Base-by-base conservation (phyloP, 106 monocot species). In the Xerophyta viscosa region DNA sequence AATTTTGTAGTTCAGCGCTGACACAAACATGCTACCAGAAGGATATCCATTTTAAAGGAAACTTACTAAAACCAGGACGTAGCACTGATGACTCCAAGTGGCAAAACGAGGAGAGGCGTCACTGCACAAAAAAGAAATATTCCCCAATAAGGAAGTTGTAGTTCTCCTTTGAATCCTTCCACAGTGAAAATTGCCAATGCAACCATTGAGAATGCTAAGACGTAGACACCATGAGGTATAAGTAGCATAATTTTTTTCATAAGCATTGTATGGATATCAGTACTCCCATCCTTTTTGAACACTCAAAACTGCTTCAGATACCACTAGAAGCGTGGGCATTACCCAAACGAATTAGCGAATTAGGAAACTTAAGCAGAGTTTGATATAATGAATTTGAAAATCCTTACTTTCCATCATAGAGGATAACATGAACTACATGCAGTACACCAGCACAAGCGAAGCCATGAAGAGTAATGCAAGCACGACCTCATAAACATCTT, bases 101-200 rank as follows among this genome's bases (percentile, higher is more conserved):
- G 87, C 4, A 88, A 75, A 13, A 82, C 75, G 71, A 78, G 78
- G 58, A 72, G 62, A 24, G 75, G 19, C 0, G 87, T 78, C 0
- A 82, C 20, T 7, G 27, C 61, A 41, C 78, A 78, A 0, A 82
- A 70, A 0, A 82, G 48, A 7, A 88, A 11, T 8, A 88, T 71
- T 9, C 79, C 84, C 75, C 75, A 75, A 67, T 68, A 75, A 15
- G 74, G 74, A 30, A 74, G 27, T 27, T 74, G 74, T 4, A 74
- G 56, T 22, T 74, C 55, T 8, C 51, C 54, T 1, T 42, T 41
- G 44, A n/a, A n/a, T n/a, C n/a, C 56, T 46, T 26, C 46, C 31
- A 18, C 66, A 66, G 23, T n/a, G n/a, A n/a, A n/a, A n/a, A n/a
- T n/a, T n/a, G n/a, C n/a, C n/a, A n/a, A n/a, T n/a, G 66, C 23